Conservation (phyloP, 1,284 basidiomycete species). For the Trichosporon faecale region DNA sequence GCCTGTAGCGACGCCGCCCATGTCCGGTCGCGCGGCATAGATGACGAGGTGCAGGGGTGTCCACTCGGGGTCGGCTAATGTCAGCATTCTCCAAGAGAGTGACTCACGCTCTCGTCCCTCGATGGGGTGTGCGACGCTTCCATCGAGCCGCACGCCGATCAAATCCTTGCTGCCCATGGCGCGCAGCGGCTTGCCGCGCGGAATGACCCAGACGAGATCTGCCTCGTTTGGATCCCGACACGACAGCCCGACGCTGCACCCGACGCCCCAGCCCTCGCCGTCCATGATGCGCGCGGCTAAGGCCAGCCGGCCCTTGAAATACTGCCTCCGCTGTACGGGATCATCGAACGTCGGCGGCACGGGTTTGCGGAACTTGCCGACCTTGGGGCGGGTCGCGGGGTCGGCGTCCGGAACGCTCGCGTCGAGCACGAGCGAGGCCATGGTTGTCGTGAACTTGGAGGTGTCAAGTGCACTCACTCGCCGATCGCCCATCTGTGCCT, state of each 20-base stretch:
- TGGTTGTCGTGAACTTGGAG: neutral
- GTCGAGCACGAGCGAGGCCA: slow-evolving; percentile 2
- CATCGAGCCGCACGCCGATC: slow-evolving; percentile 21
- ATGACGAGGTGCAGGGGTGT: slow-evolving; percentile 31
- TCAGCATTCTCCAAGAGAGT: neutral
- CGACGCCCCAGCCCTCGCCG: slow-evolving; percentile 33
- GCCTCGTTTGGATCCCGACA: slow-evolving; percentile 27
- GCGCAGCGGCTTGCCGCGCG: slow-evolving; percentile 27
- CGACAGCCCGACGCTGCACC: slow-evolving; percentile 26
- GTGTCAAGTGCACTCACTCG: neutral
- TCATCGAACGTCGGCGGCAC: slow-evolving; percentile 29
- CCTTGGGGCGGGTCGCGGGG: slow-evolving; percentile 11
- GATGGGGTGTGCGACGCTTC: slow-evolving; percentile 8
- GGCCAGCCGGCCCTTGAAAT: slow-evolving; percentile 29
- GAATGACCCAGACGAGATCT: slow-evolving; percentile 26
- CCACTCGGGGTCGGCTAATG: slow-evolving; percentile 25
- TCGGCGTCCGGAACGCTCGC: neutral
- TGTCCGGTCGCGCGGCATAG: slow-evolving; percentile 28
- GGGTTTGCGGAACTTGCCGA: slow-evolving; percentile 26
- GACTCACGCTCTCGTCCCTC: slow-evolving; percentile 19
- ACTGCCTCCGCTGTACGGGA: slow-evolving; percentile 20
- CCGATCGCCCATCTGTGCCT: neutral
- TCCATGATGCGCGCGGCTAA: slow-evolving; percentile 31
- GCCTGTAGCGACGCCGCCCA: slow-evolving; percentile 28
- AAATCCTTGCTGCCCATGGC: slow-evolving; percentile 25